A percentile compares a stretch with the other conserved stretches of the same genome.
These are phyloP conservation scores for Pelargonium australe DNA, from an alignment of 441 rosid genomes.

Conservation along the genomic window DNA sequence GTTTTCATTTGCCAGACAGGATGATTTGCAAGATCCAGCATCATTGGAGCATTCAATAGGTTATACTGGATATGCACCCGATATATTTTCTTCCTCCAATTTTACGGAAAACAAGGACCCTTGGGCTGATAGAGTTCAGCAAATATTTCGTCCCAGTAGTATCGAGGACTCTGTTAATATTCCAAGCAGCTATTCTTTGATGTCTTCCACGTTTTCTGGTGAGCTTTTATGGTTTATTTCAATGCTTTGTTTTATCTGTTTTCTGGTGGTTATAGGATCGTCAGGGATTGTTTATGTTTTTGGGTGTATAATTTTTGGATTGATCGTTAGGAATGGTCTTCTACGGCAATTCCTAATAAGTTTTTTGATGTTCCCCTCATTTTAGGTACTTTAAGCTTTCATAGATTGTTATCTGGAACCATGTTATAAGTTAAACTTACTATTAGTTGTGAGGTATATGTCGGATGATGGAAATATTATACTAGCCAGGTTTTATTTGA, in stretches of 20 bases:
- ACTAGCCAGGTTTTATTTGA: too few species aligned
- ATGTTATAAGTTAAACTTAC: too few species aligned
- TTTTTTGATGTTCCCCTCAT: too few species aligned
- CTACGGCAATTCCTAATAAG: too few species aligned
- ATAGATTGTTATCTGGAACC: too few species aligned
- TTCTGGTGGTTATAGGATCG: not conserved
- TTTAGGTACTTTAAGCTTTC: too few species aligned
- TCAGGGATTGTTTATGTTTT: too few species aligned
- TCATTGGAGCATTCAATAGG: constrained; percentile 22
- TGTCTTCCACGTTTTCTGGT: constrained; percentile 34
- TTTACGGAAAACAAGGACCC: constrained; percentile 24
- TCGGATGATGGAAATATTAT: too few species aligned
- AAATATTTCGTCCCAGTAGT: constrained; percentile 27
- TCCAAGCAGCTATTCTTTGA: constrained; percentile 19
- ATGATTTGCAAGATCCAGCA: constrained; percentile 27
- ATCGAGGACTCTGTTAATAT: constrained; percentile 27
- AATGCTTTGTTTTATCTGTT: constrained; percentile 14
- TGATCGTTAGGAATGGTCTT: too few species aligned
- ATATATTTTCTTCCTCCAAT: constrained; percentile 23
- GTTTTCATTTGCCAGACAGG: constrained; percentile 62
- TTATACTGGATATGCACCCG: constrained; percentile 20
- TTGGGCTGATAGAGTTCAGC: constrained; percentile 23
- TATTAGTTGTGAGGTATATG: too few species aligned
- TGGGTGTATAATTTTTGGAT: too few species aligned
- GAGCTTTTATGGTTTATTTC: constrained; percentile 17